Conservation (phyloP, 1,284 basidiomycete genomes). For the Sporisorium iseilematis-ciliati region DNA sequence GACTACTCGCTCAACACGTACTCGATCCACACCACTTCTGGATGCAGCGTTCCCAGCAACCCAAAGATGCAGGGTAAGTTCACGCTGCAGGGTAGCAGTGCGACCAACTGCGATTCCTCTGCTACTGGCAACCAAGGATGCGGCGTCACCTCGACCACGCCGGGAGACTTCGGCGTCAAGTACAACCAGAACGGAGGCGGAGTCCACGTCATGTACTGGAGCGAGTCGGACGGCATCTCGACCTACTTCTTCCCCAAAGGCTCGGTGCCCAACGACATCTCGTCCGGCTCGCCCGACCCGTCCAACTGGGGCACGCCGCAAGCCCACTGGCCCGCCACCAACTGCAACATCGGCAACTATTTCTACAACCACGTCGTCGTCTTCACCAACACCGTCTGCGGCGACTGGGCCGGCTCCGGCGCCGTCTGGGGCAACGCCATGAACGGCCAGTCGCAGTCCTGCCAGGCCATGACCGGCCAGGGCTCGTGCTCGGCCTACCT, state of each 20-base stretch:
- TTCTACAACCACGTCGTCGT: conserved; percentile 59
- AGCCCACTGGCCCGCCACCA: conserved; percentile 73
- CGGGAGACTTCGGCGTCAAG: conserved; percentile 73
- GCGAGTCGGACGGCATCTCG: conserved; percentile 70
- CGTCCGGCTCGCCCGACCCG: conserved; percentile 68
- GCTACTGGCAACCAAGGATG: conserved; percentile 77
- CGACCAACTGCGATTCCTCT: conserved; percentile 75
- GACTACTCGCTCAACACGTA: conserved; percentile 55
- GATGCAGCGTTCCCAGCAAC: conserved; percentile 37
- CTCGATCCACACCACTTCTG: conserved; percentile 55
- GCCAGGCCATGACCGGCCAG: conserved; percentile 42
- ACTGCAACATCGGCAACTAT: conserved; percentile 73
- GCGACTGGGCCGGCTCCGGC: conserved; percentile 51
- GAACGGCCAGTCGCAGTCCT: conserved; percentile 52
- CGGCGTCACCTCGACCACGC: conserved; percentile 73
- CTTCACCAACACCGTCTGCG: conserved; percentile 57
- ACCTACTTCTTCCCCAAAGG: conserved; percentile 75
- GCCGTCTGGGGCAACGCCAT: conserved; percentile 47
- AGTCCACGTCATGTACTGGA: conserved; percentile 66
- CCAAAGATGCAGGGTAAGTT: conserved; percentile 47
- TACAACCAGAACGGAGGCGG: conserved; percentile 78
- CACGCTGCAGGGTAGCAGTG: conserved; percentile 52
- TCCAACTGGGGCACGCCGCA: conserved; percentile 73
- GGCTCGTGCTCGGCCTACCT: conserved; percentile 40
- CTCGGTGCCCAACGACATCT: conserved; percentile 72